Conservation (phyloP, 768 basidiomycete genomes). For the Termitomyces sp. region DNA sequence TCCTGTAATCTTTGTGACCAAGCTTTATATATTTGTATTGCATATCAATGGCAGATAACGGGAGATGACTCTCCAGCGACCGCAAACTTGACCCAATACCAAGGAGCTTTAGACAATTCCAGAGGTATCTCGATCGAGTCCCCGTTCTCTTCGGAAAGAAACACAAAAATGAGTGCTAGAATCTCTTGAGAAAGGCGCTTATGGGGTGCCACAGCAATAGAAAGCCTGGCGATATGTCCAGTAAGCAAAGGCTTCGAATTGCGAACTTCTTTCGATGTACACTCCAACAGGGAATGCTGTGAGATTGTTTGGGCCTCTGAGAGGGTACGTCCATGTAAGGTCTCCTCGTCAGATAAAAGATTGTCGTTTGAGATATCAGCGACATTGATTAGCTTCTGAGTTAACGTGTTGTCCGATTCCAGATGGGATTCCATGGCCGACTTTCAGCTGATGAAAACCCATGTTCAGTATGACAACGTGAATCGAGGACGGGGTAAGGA, state of each 20-base stretch:
- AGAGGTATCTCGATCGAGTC: background rate
- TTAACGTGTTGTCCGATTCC: background rate
- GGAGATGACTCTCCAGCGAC: background rate
- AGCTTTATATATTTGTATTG: too few species aligned
- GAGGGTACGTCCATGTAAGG: background rate
- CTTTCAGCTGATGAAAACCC: background rate
- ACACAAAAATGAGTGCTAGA: background rate
- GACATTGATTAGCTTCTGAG: background rate
- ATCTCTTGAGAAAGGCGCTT: background rate
- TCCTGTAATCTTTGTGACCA: background rate
- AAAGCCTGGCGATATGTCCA: background rate
- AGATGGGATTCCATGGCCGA: background rate
- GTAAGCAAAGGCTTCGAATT: background rate
- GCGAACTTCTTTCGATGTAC: background rate
- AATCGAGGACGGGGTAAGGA: background rate
- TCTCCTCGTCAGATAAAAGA: background rate
- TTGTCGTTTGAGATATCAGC: background rate
- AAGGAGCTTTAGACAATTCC: background rate
- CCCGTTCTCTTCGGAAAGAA: too few species aligned
- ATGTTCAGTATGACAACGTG: background rate
- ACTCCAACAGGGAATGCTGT: constrained; percentile 48
- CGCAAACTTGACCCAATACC: background rate
- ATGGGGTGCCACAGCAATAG: background rate
- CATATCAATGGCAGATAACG: background rate
- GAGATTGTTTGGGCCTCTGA: background rate